These are phyloP conservation scores for Candida nemodendra DNA, from an alignment of 805 yeast species.

Conservation along the genomic window DNA sequence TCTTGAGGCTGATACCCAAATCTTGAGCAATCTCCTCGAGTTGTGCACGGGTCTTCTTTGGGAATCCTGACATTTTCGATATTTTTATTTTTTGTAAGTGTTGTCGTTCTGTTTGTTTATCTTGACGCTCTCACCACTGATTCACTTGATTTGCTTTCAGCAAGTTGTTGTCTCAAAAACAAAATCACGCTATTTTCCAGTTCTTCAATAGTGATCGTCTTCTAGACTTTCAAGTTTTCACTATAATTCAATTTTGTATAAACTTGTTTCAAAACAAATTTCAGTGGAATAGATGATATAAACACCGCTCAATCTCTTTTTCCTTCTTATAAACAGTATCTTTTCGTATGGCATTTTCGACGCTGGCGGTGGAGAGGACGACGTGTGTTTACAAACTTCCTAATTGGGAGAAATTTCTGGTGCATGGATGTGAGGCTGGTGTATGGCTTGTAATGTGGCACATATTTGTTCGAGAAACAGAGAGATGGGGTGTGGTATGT, in stretches of 20 bases:
- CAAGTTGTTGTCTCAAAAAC: too few relatives aligned
- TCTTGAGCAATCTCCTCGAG: slow-evolving; percentile 32
- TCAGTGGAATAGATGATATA: too few relatives aligned
- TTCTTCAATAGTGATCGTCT: background rate
- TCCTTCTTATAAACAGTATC: too few relatives aligned
- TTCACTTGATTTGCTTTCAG: too few relatives aligned
- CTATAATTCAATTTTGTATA: too few relatives aligned
- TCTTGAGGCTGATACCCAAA: slow-evolving; percentile 22
- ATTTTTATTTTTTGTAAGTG: background rate
- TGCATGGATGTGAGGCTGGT: background rate
- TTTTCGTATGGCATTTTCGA: too few relatives aligned
- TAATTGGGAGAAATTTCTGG: slow-evolving; percentile 2
- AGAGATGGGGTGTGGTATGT: too few relatives aligned
- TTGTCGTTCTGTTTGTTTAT: background rate
- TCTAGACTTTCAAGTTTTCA: slow-evolving; percentile 1
- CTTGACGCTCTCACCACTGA: background rate
- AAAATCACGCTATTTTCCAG: too few relatives aligned
- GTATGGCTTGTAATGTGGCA: too few relatives aligned
- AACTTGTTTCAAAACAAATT: too few relatives aligned
- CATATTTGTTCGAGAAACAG: too few relatives aligned
- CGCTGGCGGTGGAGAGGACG: slow-evolving; percentile 17
- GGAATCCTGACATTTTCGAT: slow-evolving; percentile 18
- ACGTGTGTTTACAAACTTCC: slow-evolving; percentile 18
- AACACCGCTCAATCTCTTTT: too few relatives aligned
- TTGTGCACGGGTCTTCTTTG: slow-evolving; percentile 33